Evolutionary conservation across 495 filamentous ascomycete genomes (phyloP), one percentile per base, ranked within the genome.

Genomic region (Podospora conica): DNA sequence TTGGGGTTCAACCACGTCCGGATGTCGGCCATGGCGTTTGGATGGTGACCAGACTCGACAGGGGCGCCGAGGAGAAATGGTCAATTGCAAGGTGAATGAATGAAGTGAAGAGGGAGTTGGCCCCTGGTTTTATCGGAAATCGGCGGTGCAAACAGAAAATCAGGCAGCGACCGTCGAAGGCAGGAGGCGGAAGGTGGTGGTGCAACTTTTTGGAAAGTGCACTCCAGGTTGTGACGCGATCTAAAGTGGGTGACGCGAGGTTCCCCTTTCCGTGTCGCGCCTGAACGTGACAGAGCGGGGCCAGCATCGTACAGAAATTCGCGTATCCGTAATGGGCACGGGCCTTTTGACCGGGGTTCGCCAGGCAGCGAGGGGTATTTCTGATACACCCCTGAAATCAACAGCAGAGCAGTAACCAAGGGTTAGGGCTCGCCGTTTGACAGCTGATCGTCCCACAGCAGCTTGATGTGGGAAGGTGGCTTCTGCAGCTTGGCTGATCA

Each of bases 1-100:
- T 86, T 88, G 31, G 86, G 83, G 18, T 85, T 85, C 76, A 96
- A 95, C 71, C 94, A 96, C 69, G 78, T 88, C 60, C 92, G 81
- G 66, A 96, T 96, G 80, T 96, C 91, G 66, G 91, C 85, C 90
- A 92, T 93, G 48, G 53, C 68, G 68, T 55, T n/a, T 48, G 18
- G 4, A 8, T 48, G 15, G 18, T 18, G 40, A 48, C 40, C 11
- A 1, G 40, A n/a, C 15, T 48, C 53, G 24, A 63, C 10, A 21
- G 22, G 8, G 61, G 59, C 27, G 27, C 9, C 20, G 20, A 58
- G 12, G 1, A 27, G 20, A 22, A 53, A 28, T 4, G 1, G 8
- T 3, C 18, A 60, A 48, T 66, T 64, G 33, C 40, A 23, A 23
- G n/a, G 23, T 9, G 27, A 27, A 2, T 31, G 24, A n/a, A 31